Conservation (phyloP, 2,329 filamentous ascomycete genomes). For the Cladosporium velox region DNA sequence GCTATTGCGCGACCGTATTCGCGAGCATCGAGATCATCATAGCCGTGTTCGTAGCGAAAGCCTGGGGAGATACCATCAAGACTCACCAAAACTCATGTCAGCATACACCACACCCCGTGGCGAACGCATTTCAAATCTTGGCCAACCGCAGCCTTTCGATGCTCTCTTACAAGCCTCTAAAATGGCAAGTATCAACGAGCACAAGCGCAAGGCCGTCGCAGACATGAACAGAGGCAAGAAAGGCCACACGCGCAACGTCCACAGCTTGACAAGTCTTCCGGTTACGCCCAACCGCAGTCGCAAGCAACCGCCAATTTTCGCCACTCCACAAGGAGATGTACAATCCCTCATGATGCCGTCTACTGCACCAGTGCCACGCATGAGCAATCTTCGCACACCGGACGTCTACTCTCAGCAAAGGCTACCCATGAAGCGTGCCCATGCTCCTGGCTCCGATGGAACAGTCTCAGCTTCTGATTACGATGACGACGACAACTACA, state of each 20-base stretch:
- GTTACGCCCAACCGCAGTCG: constrained; percentile 66
- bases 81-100: constrained; percentile 52
- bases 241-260: constrained; percentile 72
- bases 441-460: constrained; percentile 49
- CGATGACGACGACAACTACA: constrained; percentile 43
- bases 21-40: constrained; percentile 86
- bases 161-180: constrained; percentile 73
- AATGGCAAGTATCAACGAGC: constrained; percentile 73
- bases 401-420: constrained; percentile 31
- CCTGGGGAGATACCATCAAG: constrained; percentile 58
- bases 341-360: constrained; percentile 39
- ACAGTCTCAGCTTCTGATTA: constrained; percentile 72
- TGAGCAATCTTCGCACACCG: constrained; percentile 44
- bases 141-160: constrained; percentile 59
- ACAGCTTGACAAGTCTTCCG: constrained; percentile 83
- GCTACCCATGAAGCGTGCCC: constrained; percentile 26
- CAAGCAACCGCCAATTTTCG: constrained; percentile 52
- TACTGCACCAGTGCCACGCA: constrained; percentile 55
- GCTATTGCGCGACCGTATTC: constrained; percentile 77
- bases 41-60: constrained; percentile 69
- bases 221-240: constrained; percentile 55
- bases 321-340: constrained; percentile 32
- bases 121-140: constrained; percentile 30
- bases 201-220: background rate
- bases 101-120: constrained; percentile 37